Evolutionary conservation across 805 yeast species (phyloP), one percentile per base, ranked within the genome.

Genomic region (Blastobotrys americana): DNA sequence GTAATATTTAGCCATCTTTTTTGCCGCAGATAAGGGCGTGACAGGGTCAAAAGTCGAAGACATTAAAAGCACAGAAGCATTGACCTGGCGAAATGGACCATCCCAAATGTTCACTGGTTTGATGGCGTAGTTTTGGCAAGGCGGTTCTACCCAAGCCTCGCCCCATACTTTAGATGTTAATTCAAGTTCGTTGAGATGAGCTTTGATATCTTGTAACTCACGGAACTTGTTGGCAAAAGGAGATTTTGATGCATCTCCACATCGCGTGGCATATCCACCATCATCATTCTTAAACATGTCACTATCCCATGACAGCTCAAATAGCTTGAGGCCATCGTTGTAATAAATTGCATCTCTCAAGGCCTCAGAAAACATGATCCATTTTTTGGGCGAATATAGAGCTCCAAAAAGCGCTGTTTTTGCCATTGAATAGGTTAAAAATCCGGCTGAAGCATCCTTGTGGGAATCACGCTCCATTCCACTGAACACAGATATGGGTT

Each of bases 11-110:
- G 55, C 34, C 45, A 53, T 45, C 23, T 37, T 37, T 6, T 49
- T 46, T 3, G 56, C 56, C 13, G 44, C 49, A 4, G 34, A n/a
- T n/a, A 53, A 44, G 9, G 57, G 56, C 3, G 56, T 51, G n/a
- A 51, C 55, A 3, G 56, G 56, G 37, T 54, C 57, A 34, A 42
- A 49, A 16, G 51, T 53, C 27, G 51, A 53, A n/a, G 55, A 54
- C 15, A 52, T 33, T 1, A 44, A 40, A 17, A 53, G 45, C 21
- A 52, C 37, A 23, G 50, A 16, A 6, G 51, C 51, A 21, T 47
- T 33, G 17, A 46, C 46, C 21, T 35, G 23, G 23, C 41, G 28
- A 41, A 47, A 47, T 8, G 51, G 51, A 13, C 49, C 49, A n/a
- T 47, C 51, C 46, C 45, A 47, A 5, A 47, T 39, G 35, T 36